A percentile compares a stretch with the other conserved stretches of the same genome.
Conservation (phyloP, 169 alveolate species). For the Cryptosporidium meleagridis region DNA sequence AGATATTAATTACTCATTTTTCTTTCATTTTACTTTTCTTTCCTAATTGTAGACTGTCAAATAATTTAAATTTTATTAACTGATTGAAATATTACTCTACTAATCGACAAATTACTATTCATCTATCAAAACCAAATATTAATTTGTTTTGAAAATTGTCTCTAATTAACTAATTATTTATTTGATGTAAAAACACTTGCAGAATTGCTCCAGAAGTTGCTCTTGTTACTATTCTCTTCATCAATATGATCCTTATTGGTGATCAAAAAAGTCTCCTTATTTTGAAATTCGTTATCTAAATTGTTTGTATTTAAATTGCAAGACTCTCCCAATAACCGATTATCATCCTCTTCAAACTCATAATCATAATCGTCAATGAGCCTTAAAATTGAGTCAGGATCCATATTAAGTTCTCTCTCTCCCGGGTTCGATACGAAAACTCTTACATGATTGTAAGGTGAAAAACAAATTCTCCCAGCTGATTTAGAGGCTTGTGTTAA, state of each 20-base stretch:
- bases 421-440: conserved; percentile 63
- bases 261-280: not conserved
- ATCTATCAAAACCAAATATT: not conserved
- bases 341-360: conserved; percentile 12
- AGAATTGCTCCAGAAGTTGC: conserved; percentile 4
- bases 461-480: conserved; percentile 66
- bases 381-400: conserved; percentile 40
- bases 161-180: not conserved
- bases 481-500: conserved; percentile 25
- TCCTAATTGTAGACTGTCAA: not conserved
- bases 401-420: conserved; percentile 58
- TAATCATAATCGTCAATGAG: conserved; percentile 4
- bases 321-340: not conserved
- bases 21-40: not conserved
- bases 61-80: not conserved
- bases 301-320: not conserved
- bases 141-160: not conserved
- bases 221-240: not conserved
- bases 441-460: conserved; percentile 72
- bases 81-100: not conserved
- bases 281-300: not conserved
- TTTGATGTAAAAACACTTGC: not conserved
- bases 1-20: conserved; percentile 2
- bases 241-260: not conserved
- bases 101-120: too few species aligned